A percentile compares a stretch with the other conserved stretches of the same genome.
Conservation (phyloP, 139 green algal genomes). For the Picochlorum sp. region DNA sequence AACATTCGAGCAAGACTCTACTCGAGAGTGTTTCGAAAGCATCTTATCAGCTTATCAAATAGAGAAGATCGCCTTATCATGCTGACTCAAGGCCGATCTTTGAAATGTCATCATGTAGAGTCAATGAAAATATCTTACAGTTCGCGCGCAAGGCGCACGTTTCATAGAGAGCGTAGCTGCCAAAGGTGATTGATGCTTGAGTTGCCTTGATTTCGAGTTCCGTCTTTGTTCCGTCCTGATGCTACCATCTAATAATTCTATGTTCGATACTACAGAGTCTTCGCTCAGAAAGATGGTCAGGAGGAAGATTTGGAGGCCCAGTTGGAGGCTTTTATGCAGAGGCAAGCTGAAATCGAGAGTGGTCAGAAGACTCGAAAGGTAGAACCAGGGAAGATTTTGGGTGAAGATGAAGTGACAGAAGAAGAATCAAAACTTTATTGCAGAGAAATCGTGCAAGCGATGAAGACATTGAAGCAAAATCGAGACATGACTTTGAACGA, state of each 20-base stretch:
- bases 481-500: slow-evolving; percentile 76
- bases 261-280: not conserved
- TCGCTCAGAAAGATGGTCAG: not conserved
- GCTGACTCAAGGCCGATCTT: no score
- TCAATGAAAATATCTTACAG: no score
- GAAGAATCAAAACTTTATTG: slow-evolving; percentile 59
- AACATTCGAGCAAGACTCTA: no score
- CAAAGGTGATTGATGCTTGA: no score
- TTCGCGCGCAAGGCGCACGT: no score
- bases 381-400: slow-evolving; percentile 26
- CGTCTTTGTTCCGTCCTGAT: no score
- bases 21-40: no score
- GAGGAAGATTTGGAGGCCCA: slow-evolving; percentile 62
- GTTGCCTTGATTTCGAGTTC: no score
- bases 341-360: slow-evolving; percentile 71
- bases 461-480: slow-evolving; percentile 52
- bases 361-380: slow-evolving; percentile 15
- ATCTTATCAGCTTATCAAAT: no score
- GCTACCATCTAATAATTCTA: not conserved
- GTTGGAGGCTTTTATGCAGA: slow-evolving; percentile 73
- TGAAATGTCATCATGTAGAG: no score
- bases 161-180: no score
- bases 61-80: no score
- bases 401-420: slow-evolving; percentile 33
- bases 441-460: slow-evolving; percentile 51